Percentiles rank a stretch among this genome's conserved stretches.
These are phyloP conservation scores for Spongispora temasekensis DNA, from an alignment of 1,284 basidiomycete genomes.

Conservation along the genomic window DNA sequence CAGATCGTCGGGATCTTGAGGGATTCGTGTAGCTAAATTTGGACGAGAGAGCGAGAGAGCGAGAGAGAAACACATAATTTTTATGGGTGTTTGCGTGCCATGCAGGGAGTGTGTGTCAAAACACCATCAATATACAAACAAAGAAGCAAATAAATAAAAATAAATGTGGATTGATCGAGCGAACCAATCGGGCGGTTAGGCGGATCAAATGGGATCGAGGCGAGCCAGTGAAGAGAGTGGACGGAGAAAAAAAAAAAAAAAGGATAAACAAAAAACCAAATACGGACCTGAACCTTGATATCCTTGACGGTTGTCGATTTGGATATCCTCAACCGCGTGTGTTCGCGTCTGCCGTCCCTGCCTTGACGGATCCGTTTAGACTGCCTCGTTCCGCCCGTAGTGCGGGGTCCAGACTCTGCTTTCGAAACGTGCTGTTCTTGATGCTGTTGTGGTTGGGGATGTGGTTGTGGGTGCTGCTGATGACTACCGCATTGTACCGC, in stretches of 20 bases:
- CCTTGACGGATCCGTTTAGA: slow-evolving; percentile 66
- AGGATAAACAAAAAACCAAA: neutral
- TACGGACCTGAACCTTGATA: slow-evolving; percentile 67
- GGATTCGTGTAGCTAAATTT: slow-evolving; percentile 63
- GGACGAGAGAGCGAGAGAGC: no score
- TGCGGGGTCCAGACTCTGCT: slow-evolving; percentile 28
- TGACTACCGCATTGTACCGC: slow-evolving; percentile 23
- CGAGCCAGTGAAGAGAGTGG: no score
- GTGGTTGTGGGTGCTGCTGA: neutral
- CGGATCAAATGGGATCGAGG: no score
- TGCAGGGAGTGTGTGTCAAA: no score
- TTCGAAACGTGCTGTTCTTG: slow-evolving; percentile 18
- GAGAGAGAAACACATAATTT: no score
- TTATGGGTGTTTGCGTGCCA: no score
- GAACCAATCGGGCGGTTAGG: no score
- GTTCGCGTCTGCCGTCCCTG: slow-evolving; percentile 46
- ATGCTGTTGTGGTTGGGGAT: neutral
- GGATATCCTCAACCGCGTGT: slow-evolving; percentile 51
- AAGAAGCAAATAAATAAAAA: neutral
- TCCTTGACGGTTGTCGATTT: slow-evolving; percentile 74
- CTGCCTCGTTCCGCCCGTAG: slow-evolving; percentile 46
- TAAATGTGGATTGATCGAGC: slow-evolving; percentile 1
- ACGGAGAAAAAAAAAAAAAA: neutral
- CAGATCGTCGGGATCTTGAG: slow-evolving; percentile 70
- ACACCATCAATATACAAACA: no score